Evolutionary conservation across 2,329 filamentous ascomycete genomes (phyloP).

Genomic region (Chrysoporthe deuterocubensis): DNA sequence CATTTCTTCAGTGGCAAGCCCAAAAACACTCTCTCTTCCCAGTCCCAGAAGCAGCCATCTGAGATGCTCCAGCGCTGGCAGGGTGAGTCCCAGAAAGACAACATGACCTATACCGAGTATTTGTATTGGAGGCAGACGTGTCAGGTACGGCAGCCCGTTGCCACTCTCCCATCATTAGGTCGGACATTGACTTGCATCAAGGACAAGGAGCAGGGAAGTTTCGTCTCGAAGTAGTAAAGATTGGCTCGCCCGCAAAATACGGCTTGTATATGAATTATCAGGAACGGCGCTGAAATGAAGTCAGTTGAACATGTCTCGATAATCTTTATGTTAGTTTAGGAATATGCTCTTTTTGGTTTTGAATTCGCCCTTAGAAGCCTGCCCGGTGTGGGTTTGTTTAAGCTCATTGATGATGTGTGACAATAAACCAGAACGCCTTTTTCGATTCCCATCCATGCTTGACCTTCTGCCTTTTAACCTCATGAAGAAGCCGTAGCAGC

Average conservation of each 20-base stretch:
- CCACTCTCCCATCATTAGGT: background rate
- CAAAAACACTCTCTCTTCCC: conserved; percentile 1
- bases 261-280: conserved; percentile 3
- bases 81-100: conserved; percentile 13
- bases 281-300: conserved; percentile 7
- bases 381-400: background rate
- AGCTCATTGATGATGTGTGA: conserved; percentile 24
- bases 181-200: conserved; percentile 10
- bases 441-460: conserved; percentile 3
- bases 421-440: conserved; percentile 22
- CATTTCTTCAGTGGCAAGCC: background rate
- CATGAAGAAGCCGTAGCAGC: conserved; percentile 6
- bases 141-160: conserved; percentile 4
- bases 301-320: conserved; percentile 22
- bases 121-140: background rate
- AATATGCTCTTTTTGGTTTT: conserved; percentile 12
- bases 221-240: background rate
- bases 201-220: conserved; percentile 9
- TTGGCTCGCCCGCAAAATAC: background rate
- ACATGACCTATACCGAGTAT: conserved; percentile 21
- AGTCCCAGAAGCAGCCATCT: conserved; percentile 6
- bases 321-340: conserved; percentile 1
- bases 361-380: background rate
- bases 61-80: conserved; percentile 28
- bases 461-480: background rate